phyloP scores from a whole-genome alignment of 805 yeast genomes.

The Teunomyces barrocoloradensis region DNA sequence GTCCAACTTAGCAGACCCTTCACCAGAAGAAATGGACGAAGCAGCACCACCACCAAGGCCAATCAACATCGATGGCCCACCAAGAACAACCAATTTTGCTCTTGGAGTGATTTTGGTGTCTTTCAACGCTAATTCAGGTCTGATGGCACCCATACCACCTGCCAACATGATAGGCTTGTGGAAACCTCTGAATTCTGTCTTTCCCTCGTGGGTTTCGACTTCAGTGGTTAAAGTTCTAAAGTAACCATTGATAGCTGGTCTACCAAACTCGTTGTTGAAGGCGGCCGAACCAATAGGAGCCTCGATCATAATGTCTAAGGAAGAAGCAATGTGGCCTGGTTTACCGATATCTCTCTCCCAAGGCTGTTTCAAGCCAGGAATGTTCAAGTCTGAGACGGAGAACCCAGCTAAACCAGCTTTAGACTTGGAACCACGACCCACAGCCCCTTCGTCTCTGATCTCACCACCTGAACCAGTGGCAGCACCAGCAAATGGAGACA shows the following conservation, averaged over 20 bases:
- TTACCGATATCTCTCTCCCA: conserved; percentile 93
- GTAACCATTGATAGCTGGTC: conserved; percentile 96
- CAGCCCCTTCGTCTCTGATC: conserved; percentile 99
- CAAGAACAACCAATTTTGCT: conserved; percentile 84
- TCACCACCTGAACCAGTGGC: conserved; percentile 99
- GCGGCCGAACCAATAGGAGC: conserved; percentile 98
- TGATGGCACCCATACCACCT: conserved; percentile 96
- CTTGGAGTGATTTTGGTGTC: conserved; percentile 89
- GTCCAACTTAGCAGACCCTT: conserved; percentile 93
- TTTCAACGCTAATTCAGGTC: conserved; percentile 90
- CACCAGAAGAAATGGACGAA: conserved; percentile 93
- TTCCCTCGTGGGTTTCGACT: conserved; percentile 59
- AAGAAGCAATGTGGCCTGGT: conserved; percentile 89
- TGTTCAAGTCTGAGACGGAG: conserved; percentile 83
- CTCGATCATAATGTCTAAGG: conserved; percentile 92
- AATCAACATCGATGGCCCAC: conserved; percentile 97
- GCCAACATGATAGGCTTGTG: conserved; percentile 99
- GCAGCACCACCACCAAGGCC: conserved; percentile 99
- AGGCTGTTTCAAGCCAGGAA: conserved; percentile 84
- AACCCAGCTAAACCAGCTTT: conserved; percentile 96
- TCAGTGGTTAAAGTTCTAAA: conserved; percentile 90
- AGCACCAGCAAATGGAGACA: conserved; percentile 98
- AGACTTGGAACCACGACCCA: conserved; percentile 96
- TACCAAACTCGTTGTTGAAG: conserved; percentile 96
- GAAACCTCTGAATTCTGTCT: conserved; percentile 84